phyloP scores from a whole-genome alignment of 306 rosid genomes.

The Casuarina cunninghamiana region DNA sequence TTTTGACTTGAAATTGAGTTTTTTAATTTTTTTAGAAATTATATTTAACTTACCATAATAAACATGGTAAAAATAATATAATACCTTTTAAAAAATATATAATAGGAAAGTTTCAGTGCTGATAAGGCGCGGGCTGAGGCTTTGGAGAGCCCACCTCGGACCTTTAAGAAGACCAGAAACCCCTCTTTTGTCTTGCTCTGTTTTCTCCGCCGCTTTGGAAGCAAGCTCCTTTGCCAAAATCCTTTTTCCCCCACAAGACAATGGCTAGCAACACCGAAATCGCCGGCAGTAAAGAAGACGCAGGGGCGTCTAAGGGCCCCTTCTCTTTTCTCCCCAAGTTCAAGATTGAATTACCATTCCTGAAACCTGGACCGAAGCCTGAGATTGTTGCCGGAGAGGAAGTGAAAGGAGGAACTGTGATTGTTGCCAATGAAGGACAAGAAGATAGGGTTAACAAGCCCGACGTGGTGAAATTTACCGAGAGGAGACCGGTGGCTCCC shows the following conservation, averaged over 20 bases:
- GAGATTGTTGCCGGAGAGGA: conserved; percentile 9
- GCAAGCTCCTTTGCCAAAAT: not conserved
- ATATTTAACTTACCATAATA: no score
- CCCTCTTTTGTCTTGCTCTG: conserved; percentile 6
- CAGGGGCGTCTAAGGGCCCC: conserved; percentile 22
- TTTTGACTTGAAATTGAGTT: no score
- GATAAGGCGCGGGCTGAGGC: not conserved
- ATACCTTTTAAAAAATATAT: no score
- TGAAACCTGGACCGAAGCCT: conserved; percentile 30
- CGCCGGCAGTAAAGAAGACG: conserved; percentile 20
- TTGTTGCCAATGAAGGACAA: conserved; percentile 17
- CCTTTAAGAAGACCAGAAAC: not conserved
- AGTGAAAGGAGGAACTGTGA: not conserved
- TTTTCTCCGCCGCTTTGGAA: conserved; percentile 31
- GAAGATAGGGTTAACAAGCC: conserved; percentile 28
- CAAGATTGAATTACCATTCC: conserved; percentile 55
- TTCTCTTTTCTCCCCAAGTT: conserved; percentile 56
- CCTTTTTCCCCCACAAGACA: conserved; percentile 1
- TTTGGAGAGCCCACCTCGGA: not conserved
- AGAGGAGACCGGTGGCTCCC: conserved; percentile 39
- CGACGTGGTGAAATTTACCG: conserved; percentile 55
- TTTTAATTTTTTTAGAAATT: no score
- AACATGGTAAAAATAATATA: no score
- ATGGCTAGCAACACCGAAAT: conserved; percentile 55
- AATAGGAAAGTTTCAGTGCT: not conserved